Evolutionary conservation across 2,329 filamentous ascomycete species (phyloP).

Genomic region (Berkeleyomyces rouxiae): DNA sequence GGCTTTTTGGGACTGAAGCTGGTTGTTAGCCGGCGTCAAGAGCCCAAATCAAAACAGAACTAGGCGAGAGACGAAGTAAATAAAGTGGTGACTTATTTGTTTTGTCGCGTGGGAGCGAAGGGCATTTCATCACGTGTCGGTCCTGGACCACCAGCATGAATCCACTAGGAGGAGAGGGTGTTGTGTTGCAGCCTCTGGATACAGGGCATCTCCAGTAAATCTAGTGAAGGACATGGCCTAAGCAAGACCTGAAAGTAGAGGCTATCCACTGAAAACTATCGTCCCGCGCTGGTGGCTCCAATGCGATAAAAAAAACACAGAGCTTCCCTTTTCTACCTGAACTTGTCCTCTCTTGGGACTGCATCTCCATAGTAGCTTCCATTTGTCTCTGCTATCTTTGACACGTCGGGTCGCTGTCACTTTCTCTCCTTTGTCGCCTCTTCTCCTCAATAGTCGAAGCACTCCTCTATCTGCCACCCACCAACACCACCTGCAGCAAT

Average conservation of each 20-base stretch:
- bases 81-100: not conserved
- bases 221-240: not conserved
- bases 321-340: slow-evolving; percentile 12
- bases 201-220: not conserved
- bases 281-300: not conserved
- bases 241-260: not conserved
- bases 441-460: not conserved
- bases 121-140: not conserved
- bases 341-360: slow-evolving; percentile 4
- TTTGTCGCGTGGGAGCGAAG: not conserved
- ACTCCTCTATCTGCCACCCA: slow-evolving; percentile 4
- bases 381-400: not conserved
- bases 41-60: too few species aligned
- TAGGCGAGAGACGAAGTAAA: not conserved
- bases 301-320: not conserved
- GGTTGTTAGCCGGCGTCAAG: too few species aligned
- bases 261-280: not conserved
- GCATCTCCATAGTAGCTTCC: not conserved
- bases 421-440: not conserved
- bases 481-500: slow-evolving; percentile 23
- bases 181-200: not conserved
- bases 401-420: not conserved
- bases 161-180: not conserved
- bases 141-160: not conserved
- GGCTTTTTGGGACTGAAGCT: too few species aligned